These are phyloP conservation scores for Diaporthe ampelina DNA, from an alignment of 2,329 filamentous ascomycete genomes.

Conservation along the genomic window DNA sequence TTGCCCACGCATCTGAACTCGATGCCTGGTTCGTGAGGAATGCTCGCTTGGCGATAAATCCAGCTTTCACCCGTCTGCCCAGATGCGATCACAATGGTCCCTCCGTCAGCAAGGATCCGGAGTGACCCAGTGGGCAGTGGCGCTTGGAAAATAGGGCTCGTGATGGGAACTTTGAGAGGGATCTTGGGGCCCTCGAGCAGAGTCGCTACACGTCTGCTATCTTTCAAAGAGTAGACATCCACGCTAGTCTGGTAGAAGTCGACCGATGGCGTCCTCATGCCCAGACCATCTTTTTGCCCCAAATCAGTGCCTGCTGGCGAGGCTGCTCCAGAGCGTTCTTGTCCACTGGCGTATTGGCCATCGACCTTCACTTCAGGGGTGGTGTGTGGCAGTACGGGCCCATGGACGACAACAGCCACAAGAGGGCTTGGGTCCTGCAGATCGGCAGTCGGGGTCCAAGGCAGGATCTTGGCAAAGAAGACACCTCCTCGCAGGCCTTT, in stretches of 20 bases:
- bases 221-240: slow-evolving; percentile 87
- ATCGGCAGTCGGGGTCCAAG: slow-evolving; percentile 72
- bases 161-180: slow-evolving; percentile 69
- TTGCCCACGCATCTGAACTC: slow-evolving; percentile 82
- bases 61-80: slow-evolving; percentile 90
- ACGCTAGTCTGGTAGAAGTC: slow-evolving; percentile 87
- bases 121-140: slow-evolving; percentile 81
- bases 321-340: slow-evolving; percentile 56
- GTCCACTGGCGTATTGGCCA: slow-evolving; percentile 46
- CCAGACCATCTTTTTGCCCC: slow-evolving; percentile 42
- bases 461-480: slow-evolving; percentile 84
- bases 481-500: slow-evolving; percentile 86
- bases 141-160: slow-evolving; percentile 75
- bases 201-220: slow-evolving; percentile 78
- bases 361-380: slow-evolving; percentile 54
- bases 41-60: slow-evolving; percentile 72
- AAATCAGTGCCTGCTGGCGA: slow-evolving; percentile 57
- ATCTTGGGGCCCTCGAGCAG: slow-evolving; percentile 79
- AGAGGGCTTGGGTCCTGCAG: slow-evolving; percentile 75
- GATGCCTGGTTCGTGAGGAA: slow-evolving; percentile 57
- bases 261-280: slow-evolving; percentile 55
- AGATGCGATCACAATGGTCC: slow-evolving; percentile 81
- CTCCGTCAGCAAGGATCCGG: slow-evolving; percentile 79
- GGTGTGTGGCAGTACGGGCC: slow-evolving; percentile 70
- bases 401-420: slow-evolving; percentile 85